phyloP scores from a whole-genome alignment of 257 asterid species.

The Orobanche coerulescens region DNA sequence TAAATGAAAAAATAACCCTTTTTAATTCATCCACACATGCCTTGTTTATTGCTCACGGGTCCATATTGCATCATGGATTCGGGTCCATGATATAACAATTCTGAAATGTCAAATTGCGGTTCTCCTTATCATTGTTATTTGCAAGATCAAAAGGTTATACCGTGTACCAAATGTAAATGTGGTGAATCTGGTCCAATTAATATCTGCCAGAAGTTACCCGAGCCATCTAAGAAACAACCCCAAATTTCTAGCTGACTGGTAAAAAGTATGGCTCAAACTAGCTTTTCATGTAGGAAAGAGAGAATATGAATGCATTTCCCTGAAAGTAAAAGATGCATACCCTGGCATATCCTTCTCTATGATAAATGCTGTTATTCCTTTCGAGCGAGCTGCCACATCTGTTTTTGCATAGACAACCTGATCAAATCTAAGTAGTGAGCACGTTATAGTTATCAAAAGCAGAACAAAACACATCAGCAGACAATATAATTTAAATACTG shows the following conservation, averaged over 20 bases:
- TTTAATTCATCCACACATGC: too few relatives aligned
- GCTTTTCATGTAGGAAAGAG: slow-evolving; percentile 11
- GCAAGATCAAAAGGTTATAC: neutral
- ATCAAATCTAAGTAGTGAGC: slow-evolving; percentile 27
- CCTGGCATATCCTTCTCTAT: slow-evolving; percentile 94
- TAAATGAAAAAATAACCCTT: too few relatives aligned
- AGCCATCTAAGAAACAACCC: neutral
- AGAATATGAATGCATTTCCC: neutral
- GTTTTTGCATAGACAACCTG: slow-evolving; percentile 99
- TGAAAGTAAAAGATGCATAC: slow-evolving; percentile 44
- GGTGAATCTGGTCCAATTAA: neutral
- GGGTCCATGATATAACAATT: too few relatives aligned
- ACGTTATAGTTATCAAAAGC: slow-evolving; percentile 20
- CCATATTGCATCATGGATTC: too few relatives aligned
- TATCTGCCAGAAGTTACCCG: neutral
- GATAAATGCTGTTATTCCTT: slow-evolving; percentile 96
- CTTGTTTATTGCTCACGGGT: too few relatives aligned
- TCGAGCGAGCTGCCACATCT: slow-evolving; percentile 62
- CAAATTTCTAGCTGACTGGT: neutral
- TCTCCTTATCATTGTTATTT: neutral
- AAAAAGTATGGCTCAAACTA: neutral
- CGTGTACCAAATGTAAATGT: neutral
- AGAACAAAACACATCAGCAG: neutral
- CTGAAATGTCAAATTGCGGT: too few relatives aligned
- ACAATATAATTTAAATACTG: neutral